Percentiles rank a stretch among this genome's conserved stretches.
Evolutionary conservation across 108 stramenopile species (phyloP).

Genomic region (Fragilaria crotonensis): DNA sequence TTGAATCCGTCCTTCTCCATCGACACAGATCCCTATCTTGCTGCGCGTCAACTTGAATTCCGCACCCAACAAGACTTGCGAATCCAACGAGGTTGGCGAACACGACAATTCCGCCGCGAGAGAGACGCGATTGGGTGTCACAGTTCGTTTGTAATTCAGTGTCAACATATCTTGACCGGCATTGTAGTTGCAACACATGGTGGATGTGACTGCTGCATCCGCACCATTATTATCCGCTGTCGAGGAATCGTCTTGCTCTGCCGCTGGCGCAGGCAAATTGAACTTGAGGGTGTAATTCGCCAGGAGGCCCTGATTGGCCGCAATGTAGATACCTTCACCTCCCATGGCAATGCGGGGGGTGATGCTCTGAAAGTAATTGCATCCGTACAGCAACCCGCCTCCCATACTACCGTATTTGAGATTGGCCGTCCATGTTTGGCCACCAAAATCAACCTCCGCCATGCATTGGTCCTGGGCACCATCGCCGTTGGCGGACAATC

Average conservation of each 20-base stretch:
- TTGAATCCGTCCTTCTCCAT: conserved; percentile 64
- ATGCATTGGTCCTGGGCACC: conserved; percentile 60
- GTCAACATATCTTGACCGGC: conserved; percentile 46
- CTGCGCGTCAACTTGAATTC: conserved; percentile 75
- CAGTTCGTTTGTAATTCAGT: conserved; percentile 65
- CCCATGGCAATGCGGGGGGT: conserved; percentile 61
- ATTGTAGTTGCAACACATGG: conserved; percentile 61
- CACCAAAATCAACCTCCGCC: conserved; percentile 71
- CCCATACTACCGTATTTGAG: conserved; percentile 84
- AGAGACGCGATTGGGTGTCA: conserved; percentile 70
- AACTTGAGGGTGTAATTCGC: conserved; percentile 71
- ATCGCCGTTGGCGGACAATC: conserved; percentile 31
- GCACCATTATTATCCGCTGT: conserved; percentile 8
- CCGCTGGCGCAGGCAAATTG: conserved; percentile 16
- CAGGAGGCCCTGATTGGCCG: conserved; percentile 53
- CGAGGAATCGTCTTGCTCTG: conserved; percentile 12
- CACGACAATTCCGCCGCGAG: conserved; percentile 59
- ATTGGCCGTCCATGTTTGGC: conserved; percentile 74
- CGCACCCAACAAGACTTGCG: conserved; percentile 63
- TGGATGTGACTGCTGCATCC: conserved; percentile 21
- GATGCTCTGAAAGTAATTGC: conserved; percentile 72
- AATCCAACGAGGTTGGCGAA: conserved; percentile 55
- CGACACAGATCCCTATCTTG: conserved; percentile 59
- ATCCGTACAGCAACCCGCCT: conserved; percentile 66
- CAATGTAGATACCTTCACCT: conserved; percentile 80